These are phyloP conservation scores for Trichoderma koningiopsis DNA, from an alignment of 2,329 filamentous ascomycete species.

Conservation along the genomic window DNA sequence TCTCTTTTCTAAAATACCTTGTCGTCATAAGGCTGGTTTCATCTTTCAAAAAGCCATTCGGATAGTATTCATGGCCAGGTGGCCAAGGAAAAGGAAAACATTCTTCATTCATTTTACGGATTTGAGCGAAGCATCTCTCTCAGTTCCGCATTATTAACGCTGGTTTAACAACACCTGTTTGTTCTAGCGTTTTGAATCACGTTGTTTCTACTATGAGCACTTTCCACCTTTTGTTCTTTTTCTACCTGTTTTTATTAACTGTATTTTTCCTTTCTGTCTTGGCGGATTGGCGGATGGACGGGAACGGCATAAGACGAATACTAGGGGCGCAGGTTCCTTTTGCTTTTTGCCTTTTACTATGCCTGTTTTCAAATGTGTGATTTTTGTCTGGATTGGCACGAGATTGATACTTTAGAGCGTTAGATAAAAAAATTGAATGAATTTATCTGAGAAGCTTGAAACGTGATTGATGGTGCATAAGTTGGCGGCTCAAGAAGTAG, in stretches of 20 bases:
- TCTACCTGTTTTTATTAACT: slow-evolving; percentile 12
- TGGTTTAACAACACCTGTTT: slow-evolving; percentile 1
- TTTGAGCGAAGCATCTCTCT: background rate
- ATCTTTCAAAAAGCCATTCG: background rate
- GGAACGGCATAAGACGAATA: slow-evolving; percentile 3
- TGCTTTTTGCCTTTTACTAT: background rate
- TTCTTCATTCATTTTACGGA: background rate
- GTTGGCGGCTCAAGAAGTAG: background rate
- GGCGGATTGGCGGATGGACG: slow-evolving; percentile 8
- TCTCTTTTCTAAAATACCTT: background rate
- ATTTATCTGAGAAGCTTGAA: background rate
- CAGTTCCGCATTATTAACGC: background rate
- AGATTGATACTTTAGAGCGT: slow-evolving; percentile 31
- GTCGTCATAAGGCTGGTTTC: background rate
- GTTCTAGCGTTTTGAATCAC: slow-evolving; percentile 4
- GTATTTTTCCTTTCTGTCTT: slow-evolving; percentile 11
- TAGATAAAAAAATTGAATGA: slow-evolving; percentile 35
- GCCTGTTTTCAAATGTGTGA: slow-evolving; percentile 20
- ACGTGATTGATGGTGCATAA: background rate
- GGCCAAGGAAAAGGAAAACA: background rate
- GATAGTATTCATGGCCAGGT: background rate
- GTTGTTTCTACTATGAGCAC: slow-evolving; percentile 20
- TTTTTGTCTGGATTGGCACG: slow-evolving; percentile 22
- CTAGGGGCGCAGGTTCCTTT: slow-evolving; percentile 7
- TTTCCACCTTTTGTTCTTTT: slow-evolving; percentile 28